Conservation (phyloP, 306 rosid genomes). For the Glycine tomentella region DNA sequence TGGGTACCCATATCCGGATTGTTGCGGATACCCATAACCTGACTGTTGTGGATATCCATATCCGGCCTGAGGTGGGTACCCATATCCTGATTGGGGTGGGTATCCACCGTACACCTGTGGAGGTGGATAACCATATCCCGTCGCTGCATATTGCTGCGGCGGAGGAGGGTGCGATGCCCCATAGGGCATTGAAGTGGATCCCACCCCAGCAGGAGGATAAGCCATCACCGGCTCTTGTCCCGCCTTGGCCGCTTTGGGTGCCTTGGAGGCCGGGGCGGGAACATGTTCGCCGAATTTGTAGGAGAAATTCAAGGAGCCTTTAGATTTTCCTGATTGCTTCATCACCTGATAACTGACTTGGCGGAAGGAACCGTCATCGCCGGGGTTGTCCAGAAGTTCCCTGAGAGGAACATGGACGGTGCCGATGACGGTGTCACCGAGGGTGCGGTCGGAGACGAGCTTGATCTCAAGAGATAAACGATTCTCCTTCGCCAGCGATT, state of each 20-base stretch:
- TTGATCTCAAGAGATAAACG: conserved; percentile 58
- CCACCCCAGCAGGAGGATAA: conserved; percentile 28
- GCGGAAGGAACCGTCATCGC: conserved; percentile 40
- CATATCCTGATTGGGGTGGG: conserved; percentile 35
- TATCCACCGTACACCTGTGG: background rate
- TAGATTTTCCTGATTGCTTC: conserved; percentile 60
- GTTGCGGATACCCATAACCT: background rate
- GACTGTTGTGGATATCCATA: conserved; percentile 28
- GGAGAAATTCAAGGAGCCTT: conserved; percentile 64
- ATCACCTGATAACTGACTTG: conserved; percentile 64
- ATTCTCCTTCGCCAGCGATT: conserved; percentile 51
- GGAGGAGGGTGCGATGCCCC: background rate
- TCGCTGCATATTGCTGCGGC: background rate
- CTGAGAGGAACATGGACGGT: conserved; percentile 60
- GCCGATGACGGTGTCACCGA: conserved; percentile 69
- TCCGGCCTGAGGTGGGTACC: conserved; percentile 33
- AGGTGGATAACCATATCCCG: conserved; percentile 8
- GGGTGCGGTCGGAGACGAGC: conserved; percentile 58
- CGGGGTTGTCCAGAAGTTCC: conserved; percentile 62
- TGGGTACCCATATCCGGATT: no score
- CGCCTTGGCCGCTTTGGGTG: background rate
- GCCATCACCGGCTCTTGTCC: conserved; percentile 43
- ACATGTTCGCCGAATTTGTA: conserved; percentile 51
- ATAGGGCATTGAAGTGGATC: background rate
- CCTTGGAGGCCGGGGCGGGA: background rate